Evolutionary conservation across 192 early-diverging fungal genomes (phyloP), one percentile per base, ranked within the genome.

Genomic region (Rhizophagus prolifer): DNA sequence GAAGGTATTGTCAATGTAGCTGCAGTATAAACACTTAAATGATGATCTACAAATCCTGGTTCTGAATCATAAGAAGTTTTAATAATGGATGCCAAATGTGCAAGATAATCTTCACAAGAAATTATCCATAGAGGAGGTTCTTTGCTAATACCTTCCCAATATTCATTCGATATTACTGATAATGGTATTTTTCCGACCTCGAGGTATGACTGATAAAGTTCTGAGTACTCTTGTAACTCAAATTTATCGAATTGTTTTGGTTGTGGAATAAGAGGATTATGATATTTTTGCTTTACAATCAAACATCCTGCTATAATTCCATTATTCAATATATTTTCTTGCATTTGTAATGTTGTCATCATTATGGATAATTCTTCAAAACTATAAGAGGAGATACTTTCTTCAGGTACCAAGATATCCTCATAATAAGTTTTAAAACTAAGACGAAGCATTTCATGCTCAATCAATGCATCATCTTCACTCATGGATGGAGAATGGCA

Each of bases 21-120:
- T 14, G 47, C 59, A 67, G 9, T 10, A 46, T 61, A 4, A 61
- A 26, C 8, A 54, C 62, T 26, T 79, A 73, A 64, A 31, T 54
- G 64, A 13, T 41, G 4, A 63, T 63, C 25, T 31, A 50, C 21
- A 62, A 62, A 23, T 61, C 38, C 38, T 14, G 25, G 3, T n/a
- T 77, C 58, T 2, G 75, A 77, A 19, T 50, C 58, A 66, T 78
- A 78, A 63, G 78, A 72, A 12, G 78, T 78, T 61, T 85, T 85
- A 13, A 86, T 81, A 60, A 86, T 68, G 4, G 86, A 83, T 1
- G 81, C 79, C 31, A 90, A 66, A 80, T 90, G 87, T 21, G 80
- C 77, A 69, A 88, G 79, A 31, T 88, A 90, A 4, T 70, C 70
- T 30, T 84, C 82, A 46, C 44, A 72, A n/a, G 38, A 79, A 44